A percentile compares a stretch with the other conserved stretches of the same genome.
These are phyloP conservation scores for Candida nanaspora DNA, from an alignment of 805 yeast genomes.

Conservation along the genomic window DNA sequence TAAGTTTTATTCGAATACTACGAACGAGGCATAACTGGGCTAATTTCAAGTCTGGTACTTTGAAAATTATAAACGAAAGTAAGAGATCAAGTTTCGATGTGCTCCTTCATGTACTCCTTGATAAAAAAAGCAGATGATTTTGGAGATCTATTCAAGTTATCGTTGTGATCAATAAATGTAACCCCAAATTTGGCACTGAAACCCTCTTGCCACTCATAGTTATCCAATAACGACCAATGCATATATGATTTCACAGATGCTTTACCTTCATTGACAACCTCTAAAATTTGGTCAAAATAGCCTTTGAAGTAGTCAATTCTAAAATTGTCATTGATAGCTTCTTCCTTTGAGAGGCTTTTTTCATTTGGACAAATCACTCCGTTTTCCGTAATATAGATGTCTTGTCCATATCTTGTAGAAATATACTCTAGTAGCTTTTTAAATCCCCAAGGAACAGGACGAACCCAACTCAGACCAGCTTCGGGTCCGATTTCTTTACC, in stretches of 20 bases:
- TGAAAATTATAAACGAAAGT: no score
- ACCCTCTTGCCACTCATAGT: constrained; percentile 3
- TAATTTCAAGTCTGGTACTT: no score
- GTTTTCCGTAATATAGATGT: constrained; percentile 2
- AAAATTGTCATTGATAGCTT: not conserved
- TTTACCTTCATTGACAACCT: not conserved
- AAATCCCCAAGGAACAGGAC: constrained; percentile 2
- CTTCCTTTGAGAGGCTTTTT: not conserved
- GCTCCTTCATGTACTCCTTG: no score
- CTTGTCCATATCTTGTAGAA: not conserved
- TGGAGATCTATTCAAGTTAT: not conserved
- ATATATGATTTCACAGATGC: not conserved
- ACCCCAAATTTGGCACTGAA: not conserved
- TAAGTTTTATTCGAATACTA: no score
- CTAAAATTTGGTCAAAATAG: not conserved
- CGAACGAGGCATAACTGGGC: no score
- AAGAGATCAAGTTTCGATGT: no score
- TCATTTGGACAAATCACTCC: constrained; percentile 1
- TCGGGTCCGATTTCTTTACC: constrained; percentile 1
- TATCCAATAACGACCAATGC: constrained; percentile 1
- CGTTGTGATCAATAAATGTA: not conserved
- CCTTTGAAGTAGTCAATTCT: constrained; percentile 1
- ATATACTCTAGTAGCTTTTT: constrained; percentile 1
- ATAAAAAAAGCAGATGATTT: not conserved
- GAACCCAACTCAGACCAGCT: constrained; percentile 1